Percentiles rank a stretch among this genome's conserved stretches.
Evolutionary conservation across 805 yeast genomes (phyloP).

Genomic region (Lachancea fermentati): DNA sequence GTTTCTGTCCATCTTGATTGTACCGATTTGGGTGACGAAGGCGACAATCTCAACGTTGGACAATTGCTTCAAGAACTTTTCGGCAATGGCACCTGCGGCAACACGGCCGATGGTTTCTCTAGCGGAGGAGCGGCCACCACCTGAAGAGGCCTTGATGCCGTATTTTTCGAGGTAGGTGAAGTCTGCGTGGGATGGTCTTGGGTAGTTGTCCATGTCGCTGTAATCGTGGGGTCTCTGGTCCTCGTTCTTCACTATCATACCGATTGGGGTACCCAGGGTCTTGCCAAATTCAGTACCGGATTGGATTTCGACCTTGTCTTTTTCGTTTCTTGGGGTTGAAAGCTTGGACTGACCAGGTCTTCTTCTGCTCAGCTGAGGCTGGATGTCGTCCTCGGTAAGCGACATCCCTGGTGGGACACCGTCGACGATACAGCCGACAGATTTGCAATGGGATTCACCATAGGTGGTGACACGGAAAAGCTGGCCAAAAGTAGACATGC

Average conservation of each 20-base stretch:
- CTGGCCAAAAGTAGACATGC: conserved; percentile 71
- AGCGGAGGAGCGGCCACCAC: conserved; percentile 97
- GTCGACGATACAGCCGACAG: conserved; percentile 97
- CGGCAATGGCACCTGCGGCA: conserved; percentile 98
- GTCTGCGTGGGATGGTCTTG: conserved; percentile 98
- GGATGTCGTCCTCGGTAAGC: conserved; percentile 80
- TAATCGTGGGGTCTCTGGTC: conserved; percentile 97
- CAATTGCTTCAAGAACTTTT: conserved; percentile 72
- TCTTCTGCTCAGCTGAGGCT: conserved; percentile 93
- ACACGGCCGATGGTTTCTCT: conserved; percentile 98
- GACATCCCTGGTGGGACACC: conserved; percentile 96
- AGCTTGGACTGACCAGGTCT: conserved; percentile 95
- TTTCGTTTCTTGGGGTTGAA: conserved; percentile 94
- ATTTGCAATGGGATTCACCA: conserved; percentile 96
- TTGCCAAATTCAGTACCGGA: conserved; percentile 89
- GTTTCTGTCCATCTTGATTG: conserved; percentile 68
- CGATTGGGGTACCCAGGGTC: conserved; percentile 93
- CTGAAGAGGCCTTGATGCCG: conserved; percentile 89
- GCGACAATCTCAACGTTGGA: conserved; percentile 91
- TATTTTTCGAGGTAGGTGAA: conserved; percentile 87
- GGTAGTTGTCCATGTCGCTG: conserved; percentile 89
- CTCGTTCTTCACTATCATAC: conserved; percentile 85
- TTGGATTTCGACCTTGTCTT: conserved; percentile 88
- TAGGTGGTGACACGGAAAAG: conserved; percentile 77
- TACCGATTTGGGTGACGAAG: conserved; percentile 90